A percentile compares a stretch with the other conserved stretches of the same genome.
These are phyloP conservation scores for Alternaria rosae DNA, from an alignment of 2,329 filamentous ascomycete species.

Conservation along the genomic window DNA sequence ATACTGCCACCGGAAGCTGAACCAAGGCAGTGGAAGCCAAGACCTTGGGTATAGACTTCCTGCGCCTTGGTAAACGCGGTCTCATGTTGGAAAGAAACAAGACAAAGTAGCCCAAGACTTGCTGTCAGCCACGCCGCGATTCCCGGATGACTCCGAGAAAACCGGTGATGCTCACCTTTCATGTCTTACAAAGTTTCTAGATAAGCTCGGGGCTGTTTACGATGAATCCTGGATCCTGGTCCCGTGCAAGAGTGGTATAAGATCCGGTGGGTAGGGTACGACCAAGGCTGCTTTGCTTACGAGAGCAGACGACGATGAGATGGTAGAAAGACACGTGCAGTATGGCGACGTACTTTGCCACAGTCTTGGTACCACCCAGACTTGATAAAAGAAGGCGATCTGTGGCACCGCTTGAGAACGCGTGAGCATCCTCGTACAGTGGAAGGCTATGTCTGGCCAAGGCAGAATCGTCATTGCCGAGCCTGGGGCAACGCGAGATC, in stretches of 20 bases:
- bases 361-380: not conserved
- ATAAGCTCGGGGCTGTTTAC: not conserved
- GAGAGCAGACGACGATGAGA: not conserved
- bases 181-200: not conserved
- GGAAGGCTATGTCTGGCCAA: conserved; percentile 12
- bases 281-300: not conserved
- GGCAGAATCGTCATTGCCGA: conserved; percentile 25
- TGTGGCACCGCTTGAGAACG: not conserved
- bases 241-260: no score
- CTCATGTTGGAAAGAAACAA: not conserved
- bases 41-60: not conserved
- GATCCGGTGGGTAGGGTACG: not conserved
- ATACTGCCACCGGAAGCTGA: not conserved
- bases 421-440: not conserved
- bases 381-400: not conserved
- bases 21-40: conserved; percentile 2
- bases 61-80: not conserved
- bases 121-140: not conserved
- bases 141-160: not conserved
- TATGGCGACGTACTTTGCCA: not conserved
- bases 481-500: conserved; percentile 16
- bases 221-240: not conserved
- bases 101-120: not conserved
- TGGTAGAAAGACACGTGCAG: not conserved
- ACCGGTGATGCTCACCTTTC: not conserved